Base-by-base conservation (phyloP, 495 filamentous ascomycete species). In the Penicillium bovifimosum region DNA sequence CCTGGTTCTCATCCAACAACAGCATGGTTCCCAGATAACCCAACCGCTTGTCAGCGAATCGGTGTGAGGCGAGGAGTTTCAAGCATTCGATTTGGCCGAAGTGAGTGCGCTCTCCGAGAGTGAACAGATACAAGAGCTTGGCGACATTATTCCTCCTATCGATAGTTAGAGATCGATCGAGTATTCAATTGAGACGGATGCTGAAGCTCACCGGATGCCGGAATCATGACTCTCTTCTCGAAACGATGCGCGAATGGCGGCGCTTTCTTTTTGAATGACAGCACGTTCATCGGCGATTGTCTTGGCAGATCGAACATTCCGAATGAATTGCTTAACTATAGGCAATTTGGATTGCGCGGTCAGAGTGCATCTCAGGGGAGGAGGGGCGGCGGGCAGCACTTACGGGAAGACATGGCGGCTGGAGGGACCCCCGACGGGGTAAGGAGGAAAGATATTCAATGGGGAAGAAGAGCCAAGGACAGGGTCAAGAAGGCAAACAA, bases 51-150 rank as follows among this genome's bases (percentile, higher is more conserved):
- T 98, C 93, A 58, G 95, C 93, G 68, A 98, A 98, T 34, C 91
- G 88, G 53, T 95, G 91, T 9, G 95, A 97, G 48, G 93, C 93
- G 14, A 98, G 82, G 39, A 98, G 80, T 72, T 97, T 98, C 65
- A 98, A 80, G 71, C 93, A 98, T 85, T 98, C 93, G 71, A 98
- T 97, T 76, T 98, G 93, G 46, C 93, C 93, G 66, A 98, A 98
- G 74, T 98, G 93, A 53, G 93, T 98, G 52, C 93, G 81, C 70
- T 98, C 93, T 50, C 93, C 93, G n/a, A 98, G 81, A 2, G 93
- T 98, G 68, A 98, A 98, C 46, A 98, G 88, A 63, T 98, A 98
- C 34, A 98, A 80, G 16, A 98, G 82, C 68, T 98, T 98, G 55
- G 93, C 91, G 52, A 98, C 95, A 80, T 98, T 98, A 76, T 98